Percentiles rank a stretch among this genome's conserved stretches.
These are phyloP conservation scores for Polymyxa betae DNA, from an alignment of 208 protist genomes.

Conservation along the genomic window DNA sequence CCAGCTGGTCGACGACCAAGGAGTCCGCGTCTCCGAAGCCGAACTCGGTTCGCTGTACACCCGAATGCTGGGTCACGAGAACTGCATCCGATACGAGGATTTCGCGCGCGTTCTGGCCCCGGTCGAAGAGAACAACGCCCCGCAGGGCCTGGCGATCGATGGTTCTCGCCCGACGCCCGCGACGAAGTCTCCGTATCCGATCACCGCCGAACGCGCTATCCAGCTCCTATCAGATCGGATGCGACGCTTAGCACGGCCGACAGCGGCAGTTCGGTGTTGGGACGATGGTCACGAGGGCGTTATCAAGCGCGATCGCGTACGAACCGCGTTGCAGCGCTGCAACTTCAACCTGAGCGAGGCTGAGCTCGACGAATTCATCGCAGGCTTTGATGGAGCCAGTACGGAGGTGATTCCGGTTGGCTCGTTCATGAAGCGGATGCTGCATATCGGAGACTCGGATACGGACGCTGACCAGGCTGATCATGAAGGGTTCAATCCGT, in stretches of 20 bases:
- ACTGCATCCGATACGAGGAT: neutral
- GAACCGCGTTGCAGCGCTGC: neutral
- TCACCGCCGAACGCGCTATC: neutral
- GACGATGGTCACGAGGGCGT: neutral
- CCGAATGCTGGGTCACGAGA: neutral
- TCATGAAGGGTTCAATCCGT: too few species aligned
- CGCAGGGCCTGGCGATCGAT: neutral
- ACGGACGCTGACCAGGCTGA: neutral
- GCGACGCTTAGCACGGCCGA: neutral
- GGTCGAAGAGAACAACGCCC: neutral
- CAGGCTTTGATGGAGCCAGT: neutral
- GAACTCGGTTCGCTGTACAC: neutral
- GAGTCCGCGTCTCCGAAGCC: neutral
- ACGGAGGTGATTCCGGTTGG: neutral
- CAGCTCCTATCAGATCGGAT: neutral
- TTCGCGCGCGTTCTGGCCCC: neutral
- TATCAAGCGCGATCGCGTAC: neutral
- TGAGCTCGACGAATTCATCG: neutral
- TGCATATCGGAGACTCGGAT: neutral
- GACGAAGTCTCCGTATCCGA: neutral
- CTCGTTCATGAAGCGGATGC: neutral
- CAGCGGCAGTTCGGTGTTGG: neutral
- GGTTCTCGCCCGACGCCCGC: neutral
- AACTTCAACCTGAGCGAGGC: neutral
- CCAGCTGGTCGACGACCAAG: neutral